Evolutionary conservation across 257 asterid species (phyloP).

Genomic region (Fraxinus quadrangulata): DNA sequence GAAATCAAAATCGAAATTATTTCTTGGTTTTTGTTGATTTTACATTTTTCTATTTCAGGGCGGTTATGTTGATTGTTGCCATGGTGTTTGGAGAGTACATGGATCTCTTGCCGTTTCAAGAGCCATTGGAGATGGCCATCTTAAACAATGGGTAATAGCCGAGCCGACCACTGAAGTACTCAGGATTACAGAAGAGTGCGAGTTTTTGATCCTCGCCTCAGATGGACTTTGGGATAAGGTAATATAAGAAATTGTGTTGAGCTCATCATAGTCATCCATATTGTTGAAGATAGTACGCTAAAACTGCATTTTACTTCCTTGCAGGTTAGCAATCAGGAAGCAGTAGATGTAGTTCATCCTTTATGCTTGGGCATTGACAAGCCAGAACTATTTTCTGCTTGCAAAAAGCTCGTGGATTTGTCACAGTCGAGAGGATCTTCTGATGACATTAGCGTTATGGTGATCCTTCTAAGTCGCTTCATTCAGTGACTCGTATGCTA

Average conservation of each 20-base stretch:
- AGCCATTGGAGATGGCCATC: constrained; percentile 78
- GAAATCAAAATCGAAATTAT: background rate
- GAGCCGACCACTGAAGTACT: constrained; percentile 73
- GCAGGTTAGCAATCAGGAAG: constrained; percentile 89
- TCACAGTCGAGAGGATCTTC: constrained; percentile 71
- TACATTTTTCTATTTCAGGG: constrained; percentile 43
- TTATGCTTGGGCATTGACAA: constrained; percentile 38
- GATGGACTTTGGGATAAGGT: constrained; percentile 98
- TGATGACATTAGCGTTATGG: constrained; percentile 77
- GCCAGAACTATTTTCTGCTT: constrained; percentile 55
- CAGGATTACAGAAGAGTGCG: constrained; percentile 54
- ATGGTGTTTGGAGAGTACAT: constrained; percentile 75
- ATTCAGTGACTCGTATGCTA: background rate
- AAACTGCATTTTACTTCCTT: constrained; percentile 1
- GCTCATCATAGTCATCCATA: background rate
- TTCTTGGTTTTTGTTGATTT: background rate
- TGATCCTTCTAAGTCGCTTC: constrained; percentile 32
- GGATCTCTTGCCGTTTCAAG: constrained; percentile 91
- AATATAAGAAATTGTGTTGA: background rate
- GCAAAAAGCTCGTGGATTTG: constrained; percentile 69
- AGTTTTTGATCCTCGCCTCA: constrained; percentile 84
- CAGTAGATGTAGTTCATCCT: constrained; percentile 58
- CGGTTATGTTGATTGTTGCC: constrained; percentile 71
- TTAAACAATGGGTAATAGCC: constrained; percentile 78
- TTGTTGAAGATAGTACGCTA: background rate